A percentile compares a stretch with the other conserved stretches of the same genome.
These are phyloP conservation scores for Onygenales sp. DNA, from an alignment of 2,329 filamentous ascomycete genomes.

Conservation along the genomic window DNA sequence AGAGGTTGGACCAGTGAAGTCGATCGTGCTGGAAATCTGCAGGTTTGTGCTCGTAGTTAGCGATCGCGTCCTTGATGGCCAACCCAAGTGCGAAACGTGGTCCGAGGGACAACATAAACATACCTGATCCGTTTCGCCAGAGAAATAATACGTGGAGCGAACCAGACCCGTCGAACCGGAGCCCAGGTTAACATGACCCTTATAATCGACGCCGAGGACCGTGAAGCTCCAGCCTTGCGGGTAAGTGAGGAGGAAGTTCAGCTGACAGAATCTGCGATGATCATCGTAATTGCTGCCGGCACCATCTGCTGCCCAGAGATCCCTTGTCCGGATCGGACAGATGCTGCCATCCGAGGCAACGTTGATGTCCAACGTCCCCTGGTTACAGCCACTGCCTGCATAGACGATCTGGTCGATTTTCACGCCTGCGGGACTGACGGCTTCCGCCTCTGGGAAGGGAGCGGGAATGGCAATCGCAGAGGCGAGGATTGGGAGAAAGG, in stretches of 20 bases:
- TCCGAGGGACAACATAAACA: background rate
- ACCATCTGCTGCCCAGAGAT: slow-evolving; percentile 3
- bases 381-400: slow-evolving; percentile 8
- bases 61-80: background rate
- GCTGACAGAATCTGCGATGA: slow-evolving; percentile 9
- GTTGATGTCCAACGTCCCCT: slow-evolving; percentile 4
- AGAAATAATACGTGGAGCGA: slow-evolving; percentile 9
- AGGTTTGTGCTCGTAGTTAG: background rate
- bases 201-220: slow-evolving; percentile 7
- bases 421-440: background rate
- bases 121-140: slow-evolving; percentile 9
- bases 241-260: slow-evolving; percentile 10
- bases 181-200: slow-evolving; percentile 5
- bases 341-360: slow-evolving; percentile 7
- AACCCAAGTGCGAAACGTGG: background rate
- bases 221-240: slow-evolving; percentile 9
- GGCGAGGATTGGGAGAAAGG: background rate
- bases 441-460: background rate
- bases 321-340: slow-evolving; percentile 7
- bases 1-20: background rate
- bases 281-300: slow-evolving; percentile 3
- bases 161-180: slow-evolving; percentile 3
- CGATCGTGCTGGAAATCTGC: background rate
- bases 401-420: slow-evolving; percentile 5
- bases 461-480: background rate